phyloP scores from a whole-genome alignment of 106 monocot genomes.

The Triglochin maritima region DNA sequence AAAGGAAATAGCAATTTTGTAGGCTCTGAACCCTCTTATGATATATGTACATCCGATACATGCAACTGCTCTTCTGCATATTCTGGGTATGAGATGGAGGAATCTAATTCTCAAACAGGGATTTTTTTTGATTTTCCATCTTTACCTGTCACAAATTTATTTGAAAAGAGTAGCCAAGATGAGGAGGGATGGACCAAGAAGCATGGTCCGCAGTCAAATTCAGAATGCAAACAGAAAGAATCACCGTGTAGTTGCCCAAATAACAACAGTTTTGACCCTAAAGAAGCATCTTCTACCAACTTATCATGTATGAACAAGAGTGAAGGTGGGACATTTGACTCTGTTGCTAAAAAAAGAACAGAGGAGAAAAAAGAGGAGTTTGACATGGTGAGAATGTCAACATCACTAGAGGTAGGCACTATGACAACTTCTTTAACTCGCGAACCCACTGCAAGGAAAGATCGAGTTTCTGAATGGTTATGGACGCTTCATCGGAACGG shows the following conservation, averaged over 20 bases:
- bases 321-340: conserved; percentile 24
- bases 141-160: conserved; percentile 80
- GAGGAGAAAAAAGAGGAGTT: conserved; percentile 17
- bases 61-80: conserved; percentile 22
- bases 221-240: conserved; percentile 19
- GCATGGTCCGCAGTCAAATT: conserved; percentile 18
- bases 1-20: conserved; percentile 28
- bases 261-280: conserved; percentile 68
- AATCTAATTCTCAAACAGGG: conserved; percentile 31
- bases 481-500: conserved; percentile 99
- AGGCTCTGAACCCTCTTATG: conserved; percentile 30
- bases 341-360: conserved; percentile 12
- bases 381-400: conserved; percentile 32
- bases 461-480: conserved; percentile 89
- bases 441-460: conserved; percentile 25
- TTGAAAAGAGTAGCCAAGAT: conserved; percentile 29
- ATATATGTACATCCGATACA: conserved; percentile 14
- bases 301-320: conserved; percentile 19
- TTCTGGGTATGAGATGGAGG: conserved; percentile 24
- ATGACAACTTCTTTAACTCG: conserved; percentile 24
- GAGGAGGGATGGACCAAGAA: conserved; percentile 10
- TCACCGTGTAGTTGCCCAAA: conserved; percentile 69
- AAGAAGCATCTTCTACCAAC: conserved; percentile 15
- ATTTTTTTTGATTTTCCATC: conserved; percentile 67
- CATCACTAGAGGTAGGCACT: conserved; percentile 31